Evolutionary conservation across 176 grass and related monocot species (phyloP).

Genomic region (Zoysia japonica): DNA sequence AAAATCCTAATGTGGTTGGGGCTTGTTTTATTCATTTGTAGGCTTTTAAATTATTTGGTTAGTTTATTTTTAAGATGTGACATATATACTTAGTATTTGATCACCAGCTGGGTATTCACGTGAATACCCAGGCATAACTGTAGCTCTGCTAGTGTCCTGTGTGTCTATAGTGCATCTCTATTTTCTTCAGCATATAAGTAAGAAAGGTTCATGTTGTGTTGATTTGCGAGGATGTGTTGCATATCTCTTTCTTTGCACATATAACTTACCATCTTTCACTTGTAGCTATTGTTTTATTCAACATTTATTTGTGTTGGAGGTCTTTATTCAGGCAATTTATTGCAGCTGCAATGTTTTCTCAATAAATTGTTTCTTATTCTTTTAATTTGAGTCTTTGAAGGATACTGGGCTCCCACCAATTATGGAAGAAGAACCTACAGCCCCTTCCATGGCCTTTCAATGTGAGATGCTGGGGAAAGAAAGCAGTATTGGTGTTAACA

Average conservation of each 20-base stretch:
- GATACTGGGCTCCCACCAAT: slow-evolving; percentile 55
- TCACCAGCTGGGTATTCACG: too few relatives aligned
- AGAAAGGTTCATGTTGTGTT: neutral
- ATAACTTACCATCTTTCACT: slow-evolving; percentile 6
- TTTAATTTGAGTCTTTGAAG: slow-evolving; percentile 19
- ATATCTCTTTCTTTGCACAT: slow-evolving; percentile 18
- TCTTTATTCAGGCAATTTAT: slow-evolving; percentile 19
- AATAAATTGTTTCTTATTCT: slow-evolving; percentile 33
- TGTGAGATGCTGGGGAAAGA: slow-evolving; percentile 37
- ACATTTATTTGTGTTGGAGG: neutral
- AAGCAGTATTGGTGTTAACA: slow-evolving; percentile 20
- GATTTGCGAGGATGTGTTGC: neutral
- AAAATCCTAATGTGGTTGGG: neutral
- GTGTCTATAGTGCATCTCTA: neutral
- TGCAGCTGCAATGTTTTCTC: slow-evolving; percentile 23
- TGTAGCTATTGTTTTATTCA: slow-evolving; percentile 20
- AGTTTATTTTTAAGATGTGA: neutral
- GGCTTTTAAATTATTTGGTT: neutral
- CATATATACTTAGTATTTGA: too few relatives aligned
- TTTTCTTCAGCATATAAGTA: slow-evolving; percentile 15
- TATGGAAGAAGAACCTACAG: slow-evolving; percentile 49
- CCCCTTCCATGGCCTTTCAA: slow-evolving; percentile 28
- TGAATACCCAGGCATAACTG: too few relatives aligned
- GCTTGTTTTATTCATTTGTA: neutral
- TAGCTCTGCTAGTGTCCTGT: too few relatives aligned